These are phyloP conservation scores for Kwoniella dendrophila DNA, from an alignment of 768 basidiomycete species.

Conservation along the genomic window DNA sequence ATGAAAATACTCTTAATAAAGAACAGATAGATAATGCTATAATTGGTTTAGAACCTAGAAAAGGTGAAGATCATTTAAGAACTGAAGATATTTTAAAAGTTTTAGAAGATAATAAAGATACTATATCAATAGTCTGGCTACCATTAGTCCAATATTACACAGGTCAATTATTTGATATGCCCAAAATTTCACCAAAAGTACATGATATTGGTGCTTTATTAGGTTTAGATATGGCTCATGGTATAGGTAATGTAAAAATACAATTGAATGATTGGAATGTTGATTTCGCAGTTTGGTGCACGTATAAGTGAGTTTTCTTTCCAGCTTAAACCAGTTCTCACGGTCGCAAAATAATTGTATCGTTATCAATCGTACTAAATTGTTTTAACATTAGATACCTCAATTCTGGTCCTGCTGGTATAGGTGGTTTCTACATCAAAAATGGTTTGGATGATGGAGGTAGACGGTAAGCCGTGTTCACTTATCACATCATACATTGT, in stretches of 20 bases:
- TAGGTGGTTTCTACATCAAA: conserved; percentile 73
- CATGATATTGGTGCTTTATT: conserved; percentile 87
- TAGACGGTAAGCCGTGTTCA: conserved; percentile 36
- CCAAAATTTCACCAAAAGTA: conserved; percentile 77
- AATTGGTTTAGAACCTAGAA: conserved; percentile 75
- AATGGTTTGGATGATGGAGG: conserved; percentile 48
- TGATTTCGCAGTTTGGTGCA: conserved; percentile 98
- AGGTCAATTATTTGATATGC: conserved; percentile 90
- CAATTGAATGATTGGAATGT: conserved; percentile 88
- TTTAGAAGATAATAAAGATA: conserved; percentile 63
- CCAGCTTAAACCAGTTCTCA: neutral
- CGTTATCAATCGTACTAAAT: neutral
- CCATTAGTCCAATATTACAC: conserved; percentile 97
- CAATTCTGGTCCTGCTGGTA: conserved; percentile 95
- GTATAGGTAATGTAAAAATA: conserved; percentile 87
- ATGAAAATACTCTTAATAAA: neutral
- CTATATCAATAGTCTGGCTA: conserved; percentile 79
- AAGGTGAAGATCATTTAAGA: conserved; percentile 80
- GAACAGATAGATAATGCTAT: conserved; percentile 64
- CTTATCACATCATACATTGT: conserved; percentile 5
- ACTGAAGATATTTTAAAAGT: conserved; percentile 82
- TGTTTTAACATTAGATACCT: conserved; percentile 64
- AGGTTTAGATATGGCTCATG: conserved; percentile 97
- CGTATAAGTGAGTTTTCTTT: conserved; percentile 66
- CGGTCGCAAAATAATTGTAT: neutral